Evolutionary conservation across 2,329 filamentous ascomycete genomes (phyloP).

Genomic region (Pseudogymnoascus pannorum): DNA sequence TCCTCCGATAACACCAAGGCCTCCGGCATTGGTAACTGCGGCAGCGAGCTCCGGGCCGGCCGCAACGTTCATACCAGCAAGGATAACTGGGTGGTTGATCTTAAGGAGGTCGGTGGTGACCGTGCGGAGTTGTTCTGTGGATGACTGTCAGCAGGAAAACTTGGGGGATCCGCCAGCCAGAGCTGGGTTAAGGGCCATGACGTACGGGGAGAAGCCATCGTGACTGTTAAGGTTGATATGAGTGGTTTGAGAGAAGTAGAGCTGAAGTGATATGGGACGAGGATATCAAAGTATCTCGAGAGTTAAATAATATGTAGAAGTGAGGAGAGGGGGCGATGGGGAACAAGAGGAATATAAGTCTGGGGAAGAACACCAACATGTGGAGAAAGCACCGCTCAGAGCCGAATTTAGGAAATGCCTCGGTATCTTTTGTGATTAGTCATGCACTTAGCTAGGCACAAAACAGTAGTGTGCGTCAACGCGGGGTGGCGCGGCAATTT

Average conservation of each 20-base stretch:
- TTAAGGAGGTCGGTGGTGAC: slow-evolving; percentile 91
- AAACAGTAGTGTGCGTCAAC: slow-evolving; percentile 6
- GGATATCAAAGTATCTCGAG: not conserved
- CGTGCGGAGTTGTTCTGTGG: slow-evolving; percentile 77
- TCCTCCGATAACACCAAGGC: slow-evolving; percentile 92
- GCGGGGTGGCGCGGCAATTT: slow-evolving; percentile 1
- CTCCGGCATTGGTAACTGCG: slow-evolving; percentile 93
- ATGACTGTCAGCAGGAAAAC: slow-evolving; percentile 21
- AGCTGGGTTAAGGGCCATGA: slow-evolving; percentile 18
- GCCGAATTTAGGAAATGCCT: slow-evolving; percentile 26
- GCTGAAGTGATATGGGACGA: not conserved
- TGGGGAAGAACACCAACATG: slow-evolving; percentile 9
- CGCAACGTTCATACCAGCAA: slow-evolving; percentile 98
- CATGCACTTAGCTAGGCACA: slow-evolving; percentile 4
- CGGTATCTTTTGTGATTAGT: slow-evolving; percentile 16
- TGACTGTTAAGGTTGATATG: slow-evolving; percentile 22
- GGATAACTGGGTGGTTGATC: slow-evolving; percentile 93
- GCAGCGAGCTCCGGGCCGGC: slow-evolving; percentile 94
- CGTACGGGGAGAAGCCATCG: slow-evolving; percentile 77
- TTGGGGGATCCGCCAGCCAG: not conserved
- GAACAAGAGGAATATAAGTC: not conserved
- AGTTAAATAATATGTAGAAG: not conserved
- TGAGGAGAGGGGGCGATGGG: not conserved
- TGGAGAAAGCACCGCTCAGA: not conserved
- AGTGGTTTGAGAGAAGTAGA: slow-evolving; percentile 9